Evolutionary conservation across 2,329 filamentous ascomycete species (phyloP), one percentile per base, ranked within the genome.

Genomic region (Chrysoporthe austroafricana): DNA sequence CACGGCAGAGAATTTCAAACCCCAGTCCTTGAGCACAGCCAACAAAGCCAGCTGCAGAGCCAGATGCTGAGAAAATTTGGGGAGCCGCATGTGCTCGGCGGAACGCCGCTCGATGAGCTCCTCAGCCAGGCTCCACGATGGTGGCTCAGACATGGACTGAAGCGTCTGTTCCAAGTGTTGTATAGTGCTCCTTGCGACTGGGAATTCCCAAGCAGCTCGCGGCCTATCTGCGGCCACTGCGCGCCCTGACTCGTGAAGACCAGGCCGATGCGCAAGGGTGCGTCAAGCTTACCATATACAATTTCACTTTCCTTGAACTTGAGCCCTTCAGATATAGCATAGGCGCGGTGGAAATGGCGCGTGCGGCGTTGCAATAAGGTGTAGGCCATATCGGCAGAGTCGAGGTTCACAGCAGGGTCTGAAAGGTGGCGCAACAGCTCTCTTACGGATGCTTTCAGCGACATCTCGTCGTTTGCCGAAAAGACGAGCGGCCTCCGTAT

Each of bases 161-260:
- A 76, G 52, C 0, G 66, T 70, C 0, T 26, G 4, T 26, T 75
- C 74, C 1, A 74, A 58, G 4, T 61, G 58, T 18, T 69, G 39
- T 8, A 73, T 57, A 6, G 70, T 67, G 0, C 11, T 1, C 0
- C 63, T 62, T 0, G 67, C 62, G 0, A 34, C 18, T 0, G 73
- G 70, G 50, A 72, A 73, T 0, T 42, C 0, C 63, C 21, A 0
- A 75, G 14, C 6, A 76, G 66, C 5, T 73, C 70, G 4, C 48
- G 62, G 7, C 74, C 76, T 74, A 78, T 74, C 16, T 71, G 68
- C 0, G 71, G 59, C 73, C 72, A 75, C 43, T 74, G 72, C 0
- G 74, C 72, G 6, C 73, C 73, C 63, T 74, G 73, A 5, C 73
- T 73, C 14, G 73, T 75, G 56, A 75, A 73, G 13, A 74, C 67